These are phyloP conservation scores for Lophiotrema nucula DNA, from an alignment of 495 filamentous ascomycete species.

Conservation along the genomic window DNA sequence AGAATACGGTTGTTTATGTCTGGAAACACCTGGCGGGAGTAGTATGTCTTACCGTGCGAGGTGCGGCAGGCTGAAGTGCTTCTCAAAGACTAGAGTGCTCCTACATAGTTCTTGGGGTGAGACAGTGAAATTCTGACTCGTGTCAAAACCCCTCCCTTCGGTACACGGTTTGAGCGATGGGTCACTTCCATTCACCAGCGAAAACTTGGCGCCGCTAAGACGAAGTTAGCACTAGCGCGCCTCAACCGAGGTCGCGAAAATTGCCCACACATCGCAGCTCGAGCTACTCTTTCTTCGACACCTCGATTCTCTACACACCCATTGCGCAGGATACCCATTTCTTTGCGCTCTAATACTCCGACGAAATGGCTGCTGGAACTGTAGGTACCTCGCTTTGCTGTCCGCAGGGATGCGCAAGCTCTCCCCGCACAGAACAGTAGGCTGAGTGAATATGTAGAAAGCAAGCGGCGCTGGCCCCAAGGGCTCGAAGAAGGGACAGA, in stretches of 20 bases:
- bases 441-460: constrained; percentile 76
- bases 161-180: too few species aligned
- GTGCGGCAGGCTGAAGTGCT: too few species aligned
- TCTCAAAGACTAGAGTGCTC: too few species aligned
- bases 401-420: constrained; percentile 40
- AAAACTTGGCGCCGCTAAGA: constrained; percentile 13
- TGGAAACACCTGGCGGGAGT: too few species aligned
- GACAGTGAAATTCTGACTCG: too few species aligned
- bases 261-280: background rate
- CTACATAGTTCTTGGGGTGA: too few species aligned
- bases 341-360: constrained; percentile 60
- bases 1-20: too few species aligned
- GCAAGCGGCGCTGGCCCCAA: constrained; percentile 44
- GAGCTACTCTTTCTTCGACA: background rate
- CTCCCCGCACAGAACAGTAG: constrained; percentile 75
- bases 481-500: constrained; percentile 67
- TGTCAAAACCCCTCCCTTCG: too few species aligned
- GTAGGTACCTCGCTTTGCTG: constrained; percentile 97
- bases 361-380: constrained; percentile 60
- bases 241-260: constrained; percentile 15
- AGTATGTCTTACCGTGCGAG: too few species aligned
- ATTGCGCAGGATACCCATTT: constrained; percentile 57
- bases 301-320: constrained; percentile 14
- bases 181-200: background rate
- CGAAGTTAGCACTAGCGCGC: constrained; percentile 4